Evolutionary conservation across 2,329 filamentous ascomycete species (phyloP).

Genomic region (Trichoderma lentiforme): DNA sequence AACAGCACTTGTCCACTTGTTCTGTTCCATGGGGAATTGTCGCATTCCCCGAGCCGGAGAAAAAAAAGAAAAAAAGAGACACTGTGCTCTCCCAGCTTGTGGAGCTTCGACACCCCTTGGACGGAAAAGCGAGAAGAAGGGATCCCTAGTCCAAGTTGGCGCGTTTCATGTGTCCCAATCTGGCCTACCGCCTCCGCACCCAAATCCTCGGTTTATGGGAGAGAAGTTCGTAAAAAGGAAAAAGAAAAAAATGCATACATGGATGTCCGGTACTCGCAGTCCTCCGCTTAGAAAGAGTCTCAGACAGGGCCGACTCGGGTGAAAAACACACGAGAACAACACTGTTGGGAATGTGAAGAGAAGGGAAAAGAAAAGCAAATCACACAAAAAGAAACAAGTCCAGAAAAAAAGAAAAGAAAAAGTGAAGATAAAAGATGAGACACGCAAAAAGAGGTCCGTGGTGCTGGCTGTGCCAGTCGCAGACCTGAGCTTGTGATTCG

Average conservation of each 20-base stretch:
- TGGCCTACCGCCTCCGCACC: slow-evolving; percentile 16
- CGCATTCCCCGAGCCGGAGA: neutral
- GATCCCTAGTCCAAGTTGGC: slow-evolving; percentile 21
- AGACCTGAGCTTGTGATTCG: neutral
- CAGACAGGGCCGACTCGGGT: neutral
- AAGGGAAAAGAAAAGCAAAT: too few species aligned
- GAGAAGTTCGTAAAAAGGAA: neutral
- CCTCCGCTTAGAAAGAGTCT: neutral
- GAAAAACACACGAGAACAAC: neutral
- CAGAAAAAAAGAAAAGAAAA: neutral
- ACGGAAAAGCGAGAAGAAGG: slow-evolving; percentile 18
- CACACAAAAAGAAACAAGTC: neutral
- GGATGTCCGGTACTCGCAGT: neutral
- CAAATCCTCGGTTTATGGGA: slow-evolving; percentile 16
- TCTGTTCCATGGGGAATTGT: neutral
- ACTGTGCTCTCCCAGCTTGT: neutral
- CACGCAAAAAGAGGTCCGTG: neutral
- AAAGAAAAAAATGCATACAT: neutral
- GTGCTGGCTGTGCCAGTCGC: neutral
- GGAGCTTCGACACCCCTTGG: slow-evolving; percentile 15
- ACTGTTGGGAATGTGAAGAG: neutral
- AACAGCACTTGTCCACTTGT: neutral
- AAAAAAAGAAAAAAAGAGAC: neutral
- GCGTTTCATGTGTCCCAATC: slow-evolving; percentile 23
- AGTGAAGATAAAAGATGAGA: neutral